Percentiles rank a stretch among this genome's conserved stretches.
phyloP scores from a whole-genome alignment of 2,329 filamentous ascomycete genomes.

The Botrytis aclada region DNA sequence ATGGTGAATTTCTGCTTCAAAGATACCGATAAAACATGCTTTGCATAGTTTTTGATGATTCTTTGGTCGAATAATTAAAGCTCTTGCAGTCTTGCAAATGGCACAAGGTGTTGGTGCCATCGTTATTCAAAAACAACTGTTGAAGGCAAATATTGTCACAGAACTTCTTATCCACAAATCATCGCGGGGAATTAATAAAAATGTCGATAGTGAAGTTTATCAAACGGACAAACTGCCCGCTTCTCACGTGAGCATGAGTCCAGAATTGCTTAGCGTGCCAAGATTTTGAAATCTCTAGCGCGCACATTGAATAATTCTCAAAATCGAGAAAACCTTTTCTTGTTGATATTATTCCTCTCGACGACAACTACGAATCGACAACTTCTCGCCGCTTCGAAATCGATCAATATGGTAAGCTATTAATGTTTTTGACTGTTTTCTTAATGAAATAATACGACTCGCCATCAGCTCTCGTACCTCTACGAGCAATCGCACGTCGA shows the following conservation, averaged over 20 bases:
- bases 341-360: slow-evolving; percentile 28
- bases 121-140: slow-evolving; percentile 8
- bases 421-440: slow-evolving; percentile 36
- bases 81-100: slow-evolving; percentile 71
- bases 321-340: slow-evolving; percentile 28
- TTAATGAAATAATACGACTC: slow-evolving; percentile 34
- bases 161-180: not conserved
- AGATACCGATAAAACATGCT: slow-evolving; percentile 78
- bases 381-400: slow-evolving; percentile 39
- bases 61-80: slow-evolving; percentile 89
- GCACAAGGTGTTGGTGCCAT: slow-evolving; percentile 76
- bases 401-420: slow-evolving; percentile 61
- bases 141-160: not conserved
- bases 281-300: slow-evolving; percentile 27
- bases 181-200: slow-evolving; percentile 16
- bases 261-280: slow-evolving; percentile 22
- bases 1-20: slow-evolving; percentile 91
- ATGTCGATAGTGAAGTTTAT: slow-evolving; percentile 21
- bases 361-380: slow-evolving; percentile 25
- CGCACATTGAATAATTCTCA: slow-evolving; percentile 22
- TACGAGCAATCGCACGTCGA: slow-evolving; percentile 41
- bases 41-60: slow-evolving; percentile 94
- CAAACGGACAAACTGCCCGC: slow-evolving; percentile 18
- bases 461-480: slow-evolving; percentile 40
- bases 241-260: not conserved